Conservation (phyloP, 352 stramenopile genomes). For the Pythium phragmiticola region DNA sequence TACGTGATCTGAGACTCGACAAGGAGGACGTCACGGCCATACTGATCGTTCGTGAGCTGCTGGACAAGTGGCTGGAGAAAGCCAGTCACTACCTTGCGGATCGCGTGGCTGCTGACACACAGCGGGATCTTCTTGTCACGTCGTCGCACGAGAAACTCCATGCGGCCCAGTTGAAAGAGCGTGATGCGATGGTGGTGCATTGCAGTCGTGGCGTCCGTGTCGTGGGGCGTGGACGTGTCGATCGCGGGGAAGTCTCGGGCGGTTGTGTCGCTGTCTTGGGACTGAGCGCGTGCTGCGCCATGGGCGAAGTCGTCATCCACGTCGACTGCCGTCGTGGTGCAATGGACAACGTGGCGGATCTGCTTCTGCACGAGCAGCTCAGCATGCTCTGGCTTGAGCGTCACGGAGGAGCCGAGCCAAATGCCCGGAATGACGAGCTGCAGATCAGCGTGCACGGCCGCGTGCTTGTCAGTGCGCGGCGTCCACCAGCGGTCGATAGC, state of each 20-base stretch:
- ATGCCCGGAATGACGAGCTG: constrained; percentile 34
- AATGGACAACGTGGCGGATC: constrained; percentile 27
- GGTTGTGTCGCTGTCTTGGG: not conserved
- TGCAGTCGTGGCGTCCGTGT: constrained; percentile 1
- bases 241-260: not conserved
- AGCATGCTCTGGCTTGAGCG: constrained; percentile 18
- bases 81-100: not conserved
- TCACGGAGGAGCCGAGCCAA: constrained; percentile 36
- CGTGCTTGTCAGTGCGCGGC: constrained; percentile 9
- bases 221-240: not conserved
- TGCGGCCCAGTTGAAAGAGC: constrained; percentile 17
- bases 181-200: constrained; percentile 2
- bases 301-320: constrained; percentile 22
- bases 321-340: constrained; percentile 6
- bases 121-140: constrained; percentile 11
- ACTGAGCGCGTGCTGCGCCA: constrained; percentile 1
- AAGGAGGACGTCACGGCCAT: not conserved
- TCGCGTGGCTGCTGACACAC: not conserved
- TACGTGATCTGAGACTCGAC: not conserved
- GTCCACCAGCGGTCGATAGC: constrained; percentile 19
- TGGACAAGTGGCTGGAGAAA: constrained; percentile 10
- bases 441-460: constrained; percentile 31
- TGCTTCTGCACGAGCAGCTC: constrained; percentile 13
- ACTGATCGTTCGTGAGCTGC: not conserved
- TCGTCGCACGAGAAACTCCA: constrained; percentile 23